Evolutionary conservation across 2,329 filamentous ascomycete species (phyloP).

Genomic region (Xylariaceae sp.): DNA sequence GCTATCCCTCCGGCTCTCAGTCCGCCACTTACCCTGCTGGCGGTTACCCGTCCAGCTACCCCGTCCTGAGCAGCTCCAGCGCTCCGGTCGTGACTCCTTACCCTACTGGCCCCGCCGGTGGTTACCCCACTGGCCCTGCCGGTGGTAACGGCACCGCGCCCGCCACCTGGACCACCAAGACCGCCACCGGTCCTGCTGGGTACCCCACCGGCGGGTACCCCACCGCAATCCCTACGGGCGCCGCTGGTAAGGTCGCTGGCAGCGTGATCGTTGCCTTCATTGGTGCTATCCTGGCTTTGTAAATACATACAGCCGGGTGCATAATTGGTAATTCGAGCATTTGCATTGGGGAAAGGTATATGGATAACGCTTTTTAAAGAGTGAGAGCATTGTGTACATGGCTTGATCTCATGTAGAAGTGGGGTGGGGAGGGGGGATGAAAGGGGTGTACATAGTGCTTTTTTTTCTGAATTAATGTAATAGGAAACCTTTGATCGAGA

Average conservation of each 20-base stretch:
- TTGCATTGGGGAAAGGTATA: too few species aligned
- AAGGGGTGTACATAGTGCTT: too few species aligned
- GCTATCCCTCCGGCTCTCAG: neutral
- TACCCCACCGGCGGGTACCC: slow-evolving; percentile 2
- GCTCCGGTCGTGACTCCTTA: slow-evolving; percentile 2
- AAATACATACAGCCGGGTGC: slow-evolving; percentile 11
- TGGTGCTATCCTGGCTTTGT: slow-evolving; percentile 20
- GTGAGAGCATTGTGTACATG: too few species aligned
- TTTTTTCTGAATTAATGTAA: too few species aligned
- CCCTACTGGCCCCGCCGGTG: neutral
- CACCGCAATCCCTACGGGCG: slow-evolving; percentile 10
- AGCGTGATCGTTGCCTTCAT: slow-evolving; percentile 9
- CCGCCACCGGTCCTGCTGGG: slow-evolving; percentile 2
- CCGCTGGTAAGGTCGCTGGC: slow-evolving; percentile 23
- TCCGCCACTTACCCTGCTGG: slow-evolving; percentile 4
- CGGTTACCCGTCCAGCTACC: slow-evolving; percentile 6
- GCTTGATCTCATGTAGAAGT: too few species aligned
- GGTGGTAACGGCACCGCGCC: slow-evolving; percentile 5
- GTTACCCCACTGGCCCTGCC: slow-evolving; percentile 5
- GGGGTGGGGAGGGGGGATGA: too few species aligned
- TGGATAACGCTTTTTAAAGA: too few species aligned
- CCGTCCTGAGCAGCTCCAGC: slow-evolving; percentile 1
- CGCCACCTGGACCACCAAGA: slow-evolving; percentile 5
- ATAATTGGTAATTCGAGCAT: too few species aligned
- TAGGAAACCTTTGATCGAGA: too few species aligned